Conservation (phyloP, 129 eudicot genomes). For the Helianthus tuberosus region DNA sequence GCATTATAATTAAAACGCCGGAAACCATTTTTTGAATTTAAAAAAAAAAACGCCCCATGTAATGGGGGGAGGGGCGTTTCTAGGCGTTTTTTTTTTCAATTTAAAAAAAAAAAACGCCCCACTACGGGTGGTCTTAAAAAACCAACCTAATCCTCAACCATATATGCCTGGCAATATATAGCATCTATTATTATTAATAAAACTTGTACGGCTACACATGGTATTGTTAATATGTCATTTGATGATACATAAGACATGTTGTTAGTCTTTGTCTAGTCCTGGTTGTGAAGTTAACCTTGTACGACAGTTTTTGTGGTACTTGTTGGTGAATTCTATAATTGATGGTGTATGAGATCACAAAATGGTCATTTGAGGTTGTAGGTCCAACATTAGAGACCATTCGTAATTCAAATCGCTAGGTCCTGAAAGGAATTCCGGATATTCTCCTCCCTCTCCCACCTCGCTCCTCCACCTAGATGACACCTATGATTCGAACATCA, state of each 20-base stretch:
- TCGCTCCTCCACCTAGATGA: too few species aligned
- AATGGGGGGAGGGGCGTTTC: too few species aligned
- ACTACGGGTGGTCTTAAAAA: neutral
- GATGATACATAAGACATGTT: too few species aligned
- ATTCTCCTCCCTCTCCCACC: too few species aligned
- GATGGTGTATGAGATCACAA: slow-evolving; percentile 59
- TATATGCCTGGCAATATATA: neutral
- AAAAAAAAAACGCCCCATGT: too few species aligned
- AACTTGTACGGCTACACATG: neutral
- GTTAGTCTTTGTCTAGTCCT: slow-evolving; percentile 42
- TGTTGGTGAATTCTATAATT: slow-evolving; percentile 45
- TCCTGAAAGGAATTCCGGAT: slow-evolving; percentile 39
- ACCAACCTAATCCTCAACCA: neutral
- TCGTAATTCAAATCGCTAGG: slow-evolving; percentile 78
- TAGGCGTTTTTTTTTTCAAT: too few species aligned
- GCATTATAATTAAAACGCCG: too few species aligned
- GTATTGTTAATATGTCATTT: too few species aligned
- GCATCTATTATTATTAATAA: neutral
- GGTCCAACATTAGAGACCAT: slow-evolving; percentile 82
- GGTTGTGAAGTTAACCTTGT: slow-evolving; percentile 59
- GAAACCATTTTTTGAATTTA: too few species aligned
- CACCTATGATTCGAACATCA: too few species aligned
- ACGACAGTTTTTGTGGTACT: slow-evolving; percentile 63
- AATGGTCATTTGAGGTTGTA: slow-evolving; percentile 64
- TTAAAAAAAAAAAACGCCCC: too few species aligned